Conservation (phyloP, 345 rosid species). For the Aethionema arabicum region DNA sequence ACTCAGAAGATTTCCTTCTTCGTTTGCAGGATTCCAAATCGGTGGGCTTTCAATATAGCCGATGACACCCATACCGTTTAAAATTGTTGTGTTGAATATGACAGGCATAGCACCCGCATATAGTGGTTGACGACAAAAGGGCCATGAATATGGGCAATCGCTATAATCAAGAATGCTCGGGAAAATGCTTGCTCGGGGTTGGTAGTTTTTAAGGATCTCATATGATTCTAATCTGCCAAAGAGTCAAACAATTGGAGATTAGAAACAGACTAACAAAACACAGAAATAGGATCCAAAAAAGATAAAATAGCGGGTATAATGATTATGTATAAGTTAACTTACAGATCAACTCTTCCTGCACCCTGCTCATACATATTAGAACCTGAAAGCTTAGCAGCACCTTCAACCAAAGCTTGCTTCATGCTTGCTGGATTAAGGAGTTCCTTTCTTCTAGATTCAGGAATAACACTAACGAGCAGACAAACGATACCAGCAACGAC, state of each 20-base stretch:
- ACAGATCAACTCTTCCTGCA: constrained; percentile 96
- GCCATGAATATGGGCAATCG: constrained; percentile 98
- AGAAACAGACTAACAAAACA: neutral
- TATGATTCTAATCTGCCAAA: constrained; percentile 93
- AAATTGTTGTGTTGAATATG: constrained; percentile 83
- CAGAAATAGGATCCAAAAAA: constrained; percentile 7
- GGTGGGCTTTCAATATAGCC: constrained; percentile 84
- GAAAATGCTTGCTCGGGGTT: constrained; percentile 93
- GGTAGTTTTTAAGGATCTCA: constrained; percentile 86
- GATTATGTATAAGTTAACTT: constrained; percentile 40
- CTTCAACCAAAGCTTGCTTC: constrained; percentile 99
- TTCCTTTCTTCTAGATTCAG: constrained; percentile 62
- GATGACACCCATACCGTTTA: constrained; percentile 95
- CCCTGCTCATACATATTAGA: constrained; percentile 98
- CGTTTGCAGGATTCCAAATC: constrained; percentile 82
- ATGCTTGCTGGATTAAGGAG: constrained; percentile 95
- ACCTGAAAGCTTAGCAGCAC: constrained; percentile 94
- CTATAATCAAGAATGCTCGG: constrained; percentile 78
- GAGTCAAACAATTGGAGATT: constrained; percentile 34
- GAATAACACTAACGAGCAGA: constrained; percentile 85
- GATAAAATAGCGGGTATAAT: constrained; percentile 6
- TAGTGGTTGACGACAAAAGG: constrained; percentile 93
- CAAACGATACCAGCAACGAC: constrained; percentile 99
- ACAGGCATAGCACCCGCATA: constrained; percentile 98
- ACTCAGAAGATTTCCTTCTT: constrained; percentile 86